Conservation (phyloP, 352 stramenopile genomes). For the Plasmopara viticola region DNA sequence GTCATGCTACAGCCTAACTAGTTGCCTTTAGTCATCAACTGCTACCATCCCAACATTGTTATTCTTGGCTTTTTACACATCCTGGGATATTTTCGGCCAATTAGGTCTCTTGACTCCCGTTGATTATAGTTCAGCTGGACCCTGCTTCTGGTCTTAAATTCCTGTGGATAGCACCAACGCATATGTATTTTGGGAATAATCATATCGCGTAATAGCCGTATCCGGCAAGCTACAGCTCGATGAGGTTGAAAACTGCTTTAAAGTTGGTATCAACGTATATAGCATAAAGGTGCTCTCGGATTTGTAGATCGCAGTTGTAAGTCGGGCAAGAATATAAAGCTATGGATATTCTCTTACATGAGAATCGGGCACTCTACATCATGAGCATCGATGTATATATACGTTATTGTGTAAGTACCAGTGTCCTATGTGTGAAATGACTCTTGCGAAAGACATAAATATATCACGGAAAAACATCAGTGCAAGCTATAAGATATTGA, state of each 20-base stretch:
- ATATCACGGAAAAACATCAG: background rate
- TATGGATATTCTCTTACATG: background rate
- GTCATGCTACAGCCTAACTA: no score
- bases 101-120: no score
- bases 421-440: background rate
- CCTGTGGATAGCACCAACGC: no score
- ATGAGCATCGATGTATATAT: background rate
- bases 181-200: no score
- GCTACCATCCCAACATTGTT: no score
- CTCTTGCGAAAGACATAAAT: background rate
- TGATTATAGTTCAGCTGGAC: no score
- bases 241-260: conserved; percentile 7
- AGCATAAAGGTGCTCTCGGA: conserved; percentile 1
- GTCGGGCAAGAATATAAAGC: background rate
- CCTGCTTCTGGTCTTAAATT: no score
- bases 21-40: no score
- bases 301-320: background rate
- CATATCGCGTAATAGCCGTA: no score
- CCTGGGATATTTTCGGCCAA: no score
- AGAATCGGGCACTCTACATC: conserved; percentile 2
- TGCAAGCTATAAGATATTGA: conserved; percentile 1
- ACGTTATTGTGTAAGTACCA: background rate
- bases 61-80: no score
- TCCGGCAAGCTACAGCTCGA: conserved; percentile 9
- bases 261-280: conserved; percentile 7